Conservation (phyloP, 1,284 basidiomycete genomes). For the Trametes sp. region DNA sequence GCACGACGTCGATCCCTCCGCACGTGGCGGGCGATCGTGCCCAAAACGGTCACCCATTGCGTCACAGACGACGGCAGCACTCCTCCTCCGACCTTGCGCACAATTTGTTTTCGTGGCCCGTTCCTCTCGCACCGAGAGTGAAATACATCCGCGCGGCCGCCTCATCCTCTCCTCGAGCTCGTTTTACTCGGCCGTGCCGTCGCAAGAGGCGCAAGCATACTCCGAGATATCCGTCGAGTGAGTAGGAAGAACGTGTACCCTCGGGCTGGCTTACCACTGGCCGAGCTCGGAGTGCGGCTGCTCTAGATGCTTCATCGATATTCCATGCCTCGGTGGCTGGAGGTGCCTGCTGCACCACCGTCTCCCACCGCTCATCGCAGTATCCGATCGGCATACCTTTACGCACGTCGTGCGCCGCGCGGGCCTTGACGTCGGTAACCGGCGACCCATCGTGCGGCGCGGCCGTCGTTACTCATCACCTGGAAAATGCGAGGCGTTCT, state of each 20-base stretch:
- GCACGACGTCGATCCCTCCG: too few species aligned
- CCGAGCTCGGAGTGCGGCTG: too few species aligned
- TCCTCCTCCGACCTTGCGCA: neutral
- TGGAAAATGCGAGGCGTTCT: conserved; percentile 6
- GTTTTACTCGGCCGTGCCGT: too few species aligned
- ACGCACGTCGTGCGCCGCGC: neutral
- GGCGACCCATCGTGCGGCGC: conserved; percentile 3
- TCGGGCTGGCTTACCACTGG: too few species aligned
- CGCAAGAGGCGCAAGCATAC: too few species aligned
- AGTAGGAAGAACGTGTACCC: too few species aligned
- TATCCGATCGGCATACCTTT: conserved; percentile 10
- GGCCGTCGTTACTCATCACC: conserved; percentile 15
- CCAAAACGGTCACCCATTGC: neutral
- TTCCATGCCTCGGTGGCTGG: conserved; percentile 3
- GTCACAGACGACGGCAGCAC: neutral
- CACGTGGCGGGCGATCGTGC: neutral
- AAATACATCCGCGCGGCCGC: neutral
- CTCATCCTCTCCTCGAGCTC: neutral
- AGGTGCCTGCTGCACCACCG: neutral
- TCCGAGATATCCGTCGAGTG: too few species aligned
- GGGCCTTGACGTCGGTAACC: conserved; percentile 14
- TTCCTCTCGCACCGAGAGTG: neutral
- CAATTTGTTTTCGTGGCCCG: neutral
- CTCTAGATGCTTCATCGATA: conserved; percentile 5
- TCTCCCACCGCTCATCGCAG: neutral